phyloP scores from a whole-genome alignment of 148 eudicot genomes.

The Persicaria maculosa region DNA sequence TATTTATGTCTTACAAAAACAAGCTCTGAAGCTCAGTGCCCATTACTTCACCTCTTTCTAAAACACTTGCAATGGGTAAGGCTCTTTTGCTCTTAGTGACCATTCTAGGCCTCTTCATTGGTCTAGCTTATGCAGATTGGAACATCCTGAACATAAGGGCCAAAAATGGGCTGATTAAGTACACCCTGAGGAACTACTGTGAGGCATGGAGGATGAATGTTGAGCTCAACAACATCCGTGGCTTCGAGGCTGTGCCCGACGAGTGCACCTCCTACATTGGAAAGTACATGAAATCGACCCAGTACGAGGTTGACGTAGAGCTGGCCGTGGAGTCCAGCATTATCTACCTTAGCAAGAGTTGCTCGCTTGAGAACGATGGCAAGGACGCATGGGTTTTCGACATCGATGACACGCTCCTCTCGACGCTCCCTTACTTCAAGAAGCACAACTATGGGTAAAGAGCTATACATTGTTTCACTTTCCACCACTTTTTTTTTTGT shows the following conservation, averaged over 20 bases:
- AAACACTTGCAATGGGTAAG: constrained; percentile 1
- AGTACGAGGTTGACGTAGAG: constrained; percentile 32
- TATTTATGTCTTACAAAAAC: neutral
- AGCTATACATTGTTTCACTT: neutral
- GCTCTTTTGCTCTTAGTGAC: neutral
- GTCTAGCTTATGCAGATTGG: constrained; percentile 1
- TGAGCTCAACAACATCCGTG: constrained; percentile 38
- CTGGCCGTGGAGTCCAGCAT: constrained; percentile 28
- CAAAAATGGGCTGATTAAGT: constrained; percentile 1
- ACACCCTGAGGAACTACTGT: constrained; percentile 30
- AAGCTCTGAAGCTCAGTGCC: neutral
- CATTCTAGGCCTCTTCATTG: neutral
- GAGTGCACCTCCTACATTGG: constrained; percentile 33
- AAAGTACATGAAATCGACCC: constrained; percentile 42
- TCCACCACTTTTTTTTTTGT: neutral
- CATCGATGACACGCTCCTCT: constrained; percentile 39
- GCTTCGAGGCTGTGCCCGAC: constrained; percentile 32
- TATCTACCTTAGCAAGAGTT: constrained; percentile 27
- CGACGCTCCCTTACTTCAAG: constrained; percentile 44
- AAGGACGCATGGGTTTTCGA: constrained; percentile 49
- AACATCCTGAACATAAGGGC: neutral
- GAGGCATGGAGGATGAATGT: constrained; percentile 55
- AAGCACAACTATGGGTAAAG: constrained; percentile 33
- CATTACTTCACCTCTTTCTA: neutral
- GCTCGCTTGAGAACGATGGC: constrained; percentile 28